Evolutionary conservation across 208 protist species (phyloP).

Genomic region (Crithidia expoeki): DNA sequence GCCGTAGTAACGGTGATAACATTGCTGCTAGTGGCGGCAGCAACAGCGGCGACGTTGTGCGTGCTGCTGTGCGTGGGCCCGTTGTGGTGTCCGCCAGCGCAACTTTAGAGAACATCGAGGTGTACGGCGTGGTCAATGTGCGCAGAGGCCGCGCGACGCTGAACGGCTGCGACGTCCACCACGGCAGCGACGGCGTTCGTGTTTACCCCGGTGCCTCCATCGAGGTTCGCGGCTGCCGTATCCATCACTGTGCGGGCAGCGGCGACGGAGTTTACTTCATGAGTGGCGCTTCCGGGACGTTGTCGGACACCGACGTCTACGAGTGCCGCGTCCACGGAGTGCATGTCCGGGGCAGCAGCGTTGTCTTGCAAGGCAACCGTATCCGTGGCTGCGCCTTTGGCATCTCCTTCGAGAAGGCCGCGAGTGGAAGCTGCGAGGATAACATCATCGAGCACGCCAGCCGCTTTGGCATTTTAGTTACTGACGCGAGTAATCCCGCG

Average conservation of each 20-base stretch:
- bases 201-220: constrained; percentile 50
- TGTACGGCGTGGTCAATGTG: constrained; percentile 73
- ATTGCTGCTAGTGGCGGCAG: constrained; percentile 15
- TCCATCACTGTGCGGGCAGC: constrained; percentile 74
- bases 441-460: constrained; percentile 84
- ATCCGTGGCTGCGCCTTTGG: constrained; percentile 84
- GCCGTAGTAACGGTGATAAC: background rate
- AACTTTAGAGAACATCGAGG: constrained; percentile 51
- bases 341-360: constrained; percentile 51
- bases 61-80: constrained; percentile 48
- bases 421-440: constrained; percentile 57
- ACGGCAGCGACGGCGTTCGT: constrained; percentile 78
- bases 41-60: constrained; percentile 27
- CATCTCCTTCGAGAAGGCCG: constrained; percentile 61
- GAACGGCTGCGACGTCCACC: constrained; percentile 79
- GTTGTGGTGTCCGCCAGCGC: constrained; percentile 58
- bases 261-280: constrained; percentile 87
- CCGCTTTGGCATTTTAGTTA: constrained; percentile 82
- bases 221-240: constrained; percentile 53
- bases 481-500: constrained; percentile 69
- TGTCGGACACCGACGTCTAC: constrained; percentile 84
- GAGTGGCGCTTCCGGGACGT: constrained; percentile 56
- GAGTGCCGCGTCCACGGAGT: constrained; percentile 85
- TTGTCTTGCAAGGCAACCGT: constrained; percentile 58
- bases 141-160: constrained; percentile 72